Evolutionary conservation across 495 filamentous ascomycete genomes (phyloP), one percentile per base, ranked within the genome.

Genomic region (Xylaria telfairii): DNA sequence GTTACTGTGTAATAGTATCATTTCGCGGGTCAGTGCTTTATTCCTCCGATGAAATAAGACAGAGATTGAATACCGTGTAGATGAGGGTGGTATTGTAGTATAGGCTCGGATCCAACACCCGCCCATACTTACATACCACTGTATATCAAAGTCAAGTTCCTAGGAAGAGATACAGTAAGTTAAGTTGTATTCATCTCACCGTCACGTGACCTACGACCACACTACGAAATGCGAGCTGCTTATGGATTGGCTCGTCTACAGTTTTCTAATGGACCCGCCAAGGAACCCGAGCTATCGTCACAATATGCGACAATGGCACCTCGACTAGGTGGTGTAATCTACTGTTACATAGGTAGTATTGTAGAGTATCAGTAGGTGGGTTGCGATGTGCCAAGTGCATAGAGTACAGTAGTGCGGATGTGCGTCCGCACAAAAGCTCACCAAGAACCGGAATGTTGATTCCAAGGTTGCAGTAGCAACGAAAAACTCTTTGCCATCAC

Each of bases 401-500:
- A n/a, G n/a, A 19, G 17, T 37, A n/a, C 19, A 59, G 54, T 24
- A n/a, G 21, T 64, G 61, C 61, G 61, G 61, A 64, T 10, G 41
- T 10, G 19, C 41, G 17, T 64, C 61, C 61, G 61, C 61, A 47
- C 12, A 30, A n/a, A n/a, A n/a, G 13, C 60, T 46, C 39, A 7
- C 30, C 9, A 10, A 51, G 28, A 51, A 17, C 26, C 44, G 59
- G 37, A 24, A 42, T 12, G 19, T 42, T 42, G 10, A 28, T 62
- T 26, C 37, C n/a, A 59, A 37, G 30, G 32, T 37, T 37, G 56
- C 32, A 34, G 6, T 39, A 34, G 17, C 19, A 37, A 12, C 24
- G 3, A 3, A n/a, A 59, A 24, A 34, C 4, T 59, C 21, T n/a
- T 59, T 37, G 32, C 19, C 7, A 37, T 59, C 9, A 37, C 30